Base-by-base conservation (phyloP, 306 rosid species). In the Sphenostylis stenocarpa region DNA sequence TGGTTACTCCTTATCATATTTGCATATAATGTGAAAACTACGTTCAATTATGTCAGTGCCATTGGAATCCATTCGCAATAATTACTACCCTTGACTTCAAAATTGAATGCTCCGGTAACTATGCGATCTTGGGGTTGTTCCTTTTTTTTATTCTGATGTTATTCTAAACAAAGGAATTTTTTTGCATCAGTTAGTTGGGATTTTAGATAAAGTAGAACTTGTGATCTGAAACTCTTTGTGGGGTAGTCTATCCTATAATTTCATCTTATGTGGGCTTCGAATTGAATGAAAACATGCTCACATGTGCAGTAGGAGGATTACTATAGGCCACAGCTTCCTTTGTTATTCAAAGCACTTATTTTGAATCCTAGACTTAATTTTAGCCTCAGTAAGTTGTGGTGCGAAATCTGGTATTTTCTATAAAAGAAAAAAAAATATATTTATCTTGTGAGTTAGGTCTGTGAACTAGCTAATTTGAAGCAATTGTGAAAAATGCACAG, bases 401-500 rank as follows among this genome's bases (percentile, higher is more conserved):
- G 61, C 61, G 12, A 69, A 69, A 69, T 69, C 31, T 19, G 19
- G 75, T 47, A 62, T 71, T 38, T 62, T 28, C 52, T 11, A 41
- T 62, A 13, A 34, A 4, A 7, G 7, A 7, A 47, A 48, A 51
- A 56, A 24, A 33, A 4, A 4, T 1, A 4, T 33, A 4, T 4
- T 8, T 33, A 33, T 33, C 38, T 33, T 33, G 74, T 33, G 20
- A 49, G 33, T 34, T 16, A 47, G 44, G 71, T 11, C 63, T 17
- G 10, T 60, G 36, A 70, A 16, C 28, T 70, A 24, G 77, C 64
- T 62, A 31, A 58, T 56, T 48, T 56, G 55, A 34, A 65, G 80
- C 64, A 36, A 36, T 7, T 38, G 41, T 48, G 34, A 15, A 61
- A 62, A 39, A 41, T 41, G 45, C 45, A 41, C 31, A 55, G 34